Evolutionary conservation across 1,284 basidiomycete genomes (phyloP).

Genomic region (Vanrija sp.): DNA sequence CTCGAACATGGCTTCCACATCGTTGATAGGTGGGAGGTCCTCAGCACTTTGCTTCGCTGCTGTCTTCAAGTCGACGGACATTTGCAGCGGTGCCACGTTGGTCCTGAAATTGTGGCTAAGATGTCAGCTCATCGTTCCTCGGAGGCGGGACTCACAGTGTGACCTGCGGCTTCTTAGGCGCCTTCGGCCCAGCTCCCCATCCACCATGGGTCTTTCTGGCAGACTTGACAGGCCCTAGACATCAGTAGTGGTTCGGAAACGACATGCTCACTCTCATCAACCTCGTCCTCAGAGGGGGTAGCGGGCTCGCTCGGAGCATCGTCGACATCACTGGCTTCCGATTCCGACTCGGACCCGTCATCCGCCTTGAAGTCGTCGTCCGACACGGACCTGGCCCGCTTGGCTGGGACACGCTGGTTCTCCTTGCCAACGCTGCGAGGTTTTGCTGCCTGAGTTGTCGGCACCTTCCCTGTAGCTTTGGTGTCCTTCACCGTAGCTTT

Average conservation of each 20-base stretch:
- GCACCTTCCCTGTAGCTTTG: background rate
- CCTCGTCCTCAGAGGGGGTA: slow-evolving; percentile 36
- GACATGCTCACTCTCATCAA: too few relatives aligned
- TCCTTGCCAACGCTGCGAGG: background rate
- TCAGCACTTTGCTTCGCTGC: slow-evolving; percentile 36
- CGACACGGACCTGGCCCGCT: slow-evolving; percentile 2
- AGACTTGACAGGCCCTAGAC: background rate
- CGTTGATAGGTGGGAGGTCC: slow-evolving; percentile 68
- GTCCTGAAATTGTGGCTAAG: slow-evolving; percentile 24
- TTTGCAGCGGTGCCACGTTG: slow-evolving; percentile 25
- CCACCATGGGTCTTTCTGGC: slow-evolving; percentile 30
- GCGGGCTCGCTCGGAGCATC: slow-evolving; percentile 6
- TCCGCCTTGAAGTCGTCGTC: slow-evolving; percentile 28
- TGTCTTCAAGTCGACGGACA: slow-evolving; percentile 14
- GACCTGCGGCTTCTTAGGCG: slow-evolving; percentile 26
- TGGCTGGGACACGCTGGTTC: background rate
- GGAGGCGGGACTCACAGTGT: slow-evolving; percentile 22
- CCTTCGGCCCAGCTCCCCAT: slow-evolving; percentile 24
- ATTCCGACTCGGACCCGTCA: slow-evolving; percentile 9
- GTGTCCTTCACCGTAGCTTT: background rate
- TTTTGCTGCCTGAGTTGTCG: too few relatives aligned
- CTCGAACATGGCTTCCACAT: slow-evolving; percentile 76
- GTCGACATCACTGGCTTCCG: slow-evolving; percentile 2
- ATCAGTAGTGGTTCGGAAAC: too few relatives aligned
- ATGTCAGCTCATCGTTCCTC: background rate